A percentile compares a stretch with the other conserved stretches of the same genome.
These are phyloP conservation scores for Geoglossum glabrum DNA, from an alignment of 495 filamentous ascomycete genomes.

Conservation along the genomic window DNA sequence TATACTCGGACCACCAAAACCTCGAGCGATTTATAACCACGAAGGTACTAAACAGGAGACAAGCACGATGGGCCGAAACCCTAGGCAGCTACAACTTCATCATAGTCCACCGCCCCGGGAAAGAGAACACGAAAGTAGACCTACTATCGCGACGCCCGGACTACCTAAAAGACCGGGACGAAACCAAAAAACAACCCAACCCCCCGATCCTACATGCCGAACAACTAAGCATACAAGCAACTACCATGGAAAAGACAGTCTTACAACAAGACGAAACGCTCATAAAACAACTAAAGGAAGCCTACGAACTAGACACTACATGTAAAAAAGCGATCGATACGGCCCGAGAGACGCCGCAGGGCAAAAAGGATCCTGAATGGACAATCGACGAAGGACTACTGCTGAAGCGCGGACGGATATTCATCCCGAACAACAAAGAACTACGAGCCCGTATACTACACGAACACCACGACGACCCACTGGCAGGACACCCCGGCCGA, in stretches of 20 bases:
- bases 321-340: too few relatives aligned
- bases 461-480: background rate
- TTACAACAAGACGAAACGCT: too few relatives aligned
- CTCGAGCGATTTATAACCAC: constrained; percentile 5
- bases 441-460: background rate
- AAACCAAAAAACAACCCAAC: too few relatives aligned
- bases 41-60: constrained; percentile 1
- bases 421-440: background rate
- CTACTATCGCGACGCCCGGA: background rate
- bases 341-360: too few relatives aligned
- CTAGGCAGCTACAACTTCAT: background rate
- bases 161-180: background rate
- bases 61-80: background rate
- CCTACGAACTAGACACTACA: too few relatives aligned
- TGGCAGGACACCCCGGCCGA: background rate
- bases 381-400: too few relatives aligned
- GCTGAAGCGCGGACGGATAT: background rate
- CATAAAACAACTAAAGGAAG: too few relatives aligned
- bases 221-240: too few relatives aligned
- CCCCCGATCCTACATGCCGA: too few relatives aligned
- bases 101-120: background rate
- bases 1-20: constrained; percentile 8
- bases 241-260: too few relatives aligned
- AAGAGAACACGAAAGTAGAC: background rate
- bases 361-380: too few relatives aligned